phyloP scores from a whole-genome alignment of 1,284 basidiomycete species.

The Melampsora allii-populina region DNA sequence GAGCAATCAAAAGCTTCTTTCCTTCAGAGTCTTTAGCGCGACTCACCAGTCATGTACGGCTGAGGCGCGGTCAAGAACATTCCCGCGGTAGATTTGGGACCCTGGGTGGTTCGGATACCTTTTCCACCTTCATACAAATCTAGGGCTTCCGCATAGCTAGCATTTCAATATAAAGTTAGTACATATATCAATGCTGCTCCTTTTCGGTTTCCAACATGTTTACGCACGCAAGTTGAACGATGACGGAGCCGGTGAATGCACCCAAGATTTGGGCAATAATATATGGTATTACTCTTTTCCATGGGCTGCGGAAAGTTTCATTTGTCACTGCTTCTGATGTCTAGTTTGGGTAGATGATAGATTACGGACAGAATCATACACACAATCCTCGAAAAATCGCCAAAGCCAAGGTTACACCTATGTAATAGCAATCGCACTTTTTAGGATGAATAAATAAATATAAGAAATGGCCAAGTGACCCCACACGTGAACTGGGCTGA shows the following conservation, averaged over 20 bases:
- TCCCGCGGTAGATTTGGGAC: conserved; percentile 13
- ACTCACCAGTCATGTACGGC: conserved; percentile 28
- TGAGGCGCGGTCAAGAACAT: conserved; percentile 16
- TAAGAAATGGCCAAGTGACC: too few relatives aligned
- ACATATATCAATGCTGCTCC: background rate
- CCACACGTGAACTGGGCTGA: too few relatives aligned
- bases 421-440: too few relatives aligned
- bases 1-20: too few relatives aligned
- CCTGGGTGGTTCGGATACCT: conserved; percentile 22
- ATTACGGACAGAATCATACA: background rate
- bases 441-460: too few relatives aligned
- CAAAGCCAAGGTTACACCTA: conserved; percentile 19
- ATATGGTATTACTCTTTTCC: conserved; percentile 34
- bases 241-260: conserved; percentile 13
- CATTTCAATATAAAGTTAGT: background rate
- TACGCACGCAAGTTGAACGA: conserved; percentile 16
- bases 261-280: conserved; percentile 18
- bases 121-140: conserved; percentile 46
- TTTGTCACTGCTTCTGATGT: too few relatives aligned
- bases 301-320: conserved; percentile 3
- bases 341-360: background rate
- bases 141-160: conserved; percentile 49
- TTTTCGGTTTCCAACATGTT: background rate
- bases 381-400: conserved; percentile 29
- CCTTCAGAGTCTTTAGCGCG: too few relatives aligned